Base-by-base conservation (phyloP, 2,329 filamentous ascomycete genomes). In the Colletotrichum nymphaeae region DNA sequence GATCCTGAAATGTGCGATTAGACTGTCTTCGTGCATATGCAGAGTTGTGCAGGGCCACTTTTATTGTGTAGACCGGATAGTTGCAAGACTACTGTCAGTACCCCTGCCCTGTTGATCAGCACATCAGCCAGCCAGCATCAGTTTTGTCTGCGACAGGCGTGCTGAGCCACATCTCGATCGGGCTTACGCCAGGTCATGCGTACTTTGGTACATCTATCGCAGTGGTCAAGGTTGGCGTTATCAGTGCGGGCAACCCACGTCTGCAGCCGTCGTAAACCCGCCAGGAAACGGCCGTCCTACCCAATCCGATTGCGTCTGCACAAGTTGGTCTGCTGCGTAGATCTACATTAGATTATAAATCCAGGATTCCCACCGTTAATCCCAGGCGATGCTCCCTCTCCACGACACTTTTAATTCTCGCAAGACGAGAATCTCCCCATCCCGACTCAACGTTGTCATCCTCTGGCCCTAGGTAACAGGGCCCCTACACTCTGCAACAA, bases 401-500 rank as follows among this genome's bases (percentile, higher is more conserved):
- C 53, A 30, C 32, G 56, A 55, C 46, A 66, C 26, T 37, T n/a
- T 30, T 35, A 12, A 42, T 32, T 66, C 65, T 65, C 64, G 56
- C 42, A 49, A 53, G 65, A 35, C 73, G 69, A 62, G 60, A 65
- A 4, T 56, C 37, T 49, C 42, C 49, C 37, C 16, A 19, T 26
- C 49, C 26, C 55, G 30, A 28, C 24, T 30, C 3, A 24, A 35
- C 53, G 46, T 57, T 57, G 67, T 60, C 67, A 52, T 49, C 28
- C 49, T 19, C 55, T 49, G 67, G 70, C 70, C 70, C 70, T 32
- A 28, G 67, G 8, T 70, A 62, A 73, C 60, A 65, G 67, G 74
- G 68, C 74, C 72, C 37, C 30, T 71, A 69, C 72, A 74, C 74
- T 74, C 74, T 75, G 72, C 67, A 72, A 72, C 68, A 72, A 75